Base-by-base conservation (phyloP, 2,329 filamentous ascomycete species). In the Mycosphaerella sp. region DNA sequence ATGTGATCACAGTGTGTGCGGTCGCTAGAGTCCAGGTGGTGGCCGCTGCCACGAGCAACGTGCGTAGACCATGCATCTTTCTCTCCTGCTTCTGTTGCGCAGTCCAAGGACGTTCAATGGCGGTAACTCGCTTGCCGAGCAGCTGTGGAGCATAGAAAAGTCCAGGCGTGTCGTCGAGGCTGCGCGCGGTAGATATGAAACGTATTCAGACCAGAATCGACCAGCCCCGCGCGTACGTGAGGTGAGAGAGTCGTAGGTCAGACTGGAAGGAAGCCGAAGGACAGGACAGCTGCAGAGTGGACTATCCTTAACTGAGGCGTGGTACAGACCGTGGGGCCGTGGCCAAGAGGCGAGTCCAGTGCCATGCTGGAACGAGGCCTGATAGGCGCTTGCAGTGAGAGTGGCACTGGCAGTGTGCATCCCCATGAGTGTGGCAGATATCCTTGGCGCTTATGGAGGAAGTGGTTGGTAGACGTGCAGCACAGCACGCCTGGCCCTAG, bases 1-100 rank as follows among this genome's bases (percentile, higher is more conserved):
- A 94, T 56, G 84, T 84, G 68, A 95, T 85, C 65, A 95, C 79
- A n/a, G 79, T 86, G 68, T 94, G 88, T n/a, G 84, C 82, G 30
- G 34, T 53, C 44, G 48, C 44, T 10, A 52, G 17, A 14, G 12
- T 35, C 30, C 32, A 21, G 18, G 35, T 46, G 18, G 35, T 46
- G 21, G 44, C 25, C n/a, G 44, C 44, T 39, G 44, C 44, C 35
- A 46, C 44, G 18, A 46, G 37, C 7, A 39, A 17, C 34, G 34
- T 27, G 10, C 34, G 39, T 10, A 46, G 13, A 32, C 44, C 35
- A 39, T 46, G 37, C 44, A 46, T 46, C 17, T n/a, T 36, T 21
- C 30, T 13, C 16, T 25, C 21, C 21, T 25, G 5, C 21, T 39
- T 35, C 32, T 14, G 8, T 6, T 27, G 27, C 21, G 30, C 30